Evolutionary conservation across 208 protist genomes (phyloP).

Genomic region (Crithidia mellificae): DNA sequence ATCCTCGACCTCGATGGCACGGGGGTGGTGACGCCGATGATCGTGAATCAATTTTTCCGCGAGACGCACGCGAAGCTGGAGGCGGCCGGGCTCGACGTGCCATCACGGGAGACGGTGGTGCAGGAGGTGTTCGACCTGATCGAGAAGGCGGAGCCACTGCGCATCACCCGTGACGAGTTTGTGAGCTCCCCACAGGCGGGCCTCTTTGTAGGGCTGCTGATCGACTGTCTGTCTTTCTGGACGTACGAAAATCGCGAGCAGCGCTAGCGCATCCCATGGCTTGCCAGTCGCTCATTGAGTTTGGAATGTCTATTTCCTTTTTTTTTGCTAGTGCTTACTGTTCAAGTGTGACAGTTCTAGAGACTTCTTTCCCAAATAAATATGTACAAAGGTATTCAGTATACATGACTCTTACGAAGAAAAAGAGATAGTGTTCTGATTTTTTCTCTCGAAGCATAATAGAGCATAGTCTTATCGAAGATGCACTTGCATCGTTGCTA

Average conservation of each 20-base stretch:
- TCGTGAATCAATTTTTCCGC: slow-evolving; percentile 85
- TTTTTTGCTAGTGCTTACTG: too few species aligned
- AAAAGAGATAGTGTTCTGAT: too few species aligned
- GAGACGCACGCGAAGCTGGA: slow-evolving; percentile 87
- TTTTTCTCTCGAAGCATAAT: too few species aligned
- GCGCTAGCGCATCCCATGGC: too few species aligned
- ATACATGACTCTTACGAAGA: too few species aligned
- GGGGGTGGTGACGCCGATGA: slow-evolving; percentile 74
- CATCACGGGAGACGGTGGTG: slow-evolving; percentile 72
- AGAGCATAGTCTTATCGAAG: too few species aligned
- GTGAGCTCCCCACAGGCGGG: slow-evolving; percentile 72
- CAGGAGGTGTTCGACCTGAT: slow-evolving; percentile 93
- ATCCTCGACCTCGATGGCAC: slow-evolving; percentile 85
- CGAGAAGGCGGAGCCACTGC: slow-evolving; percentile 69
- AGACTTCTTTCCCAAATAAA: too few species aligned
- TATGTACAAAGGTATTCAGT: too few species aligned
- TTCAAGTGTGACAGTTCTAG: too few species aligned
- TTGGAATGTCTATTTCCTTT: too few species aligned
- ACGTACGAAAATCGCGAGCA: slow-evolving; percentile 88
- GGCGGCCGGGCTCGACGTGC: slow-evolving; percentile 61
- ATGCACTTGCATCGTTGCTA: too few species aligned
- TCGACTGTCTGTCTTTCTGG: slow-evolving; percentile 91
- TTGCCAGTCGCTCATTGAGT: too few species aligned
- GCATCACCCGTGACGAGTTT: slow-evolving; percentile 89
- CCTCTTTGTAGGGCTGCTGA: slow-evolving; percentile 83